phyloP scores from a whole-genome alignment of 1,284 basidiomycete species.

The Naganishia sp. region DNA sequence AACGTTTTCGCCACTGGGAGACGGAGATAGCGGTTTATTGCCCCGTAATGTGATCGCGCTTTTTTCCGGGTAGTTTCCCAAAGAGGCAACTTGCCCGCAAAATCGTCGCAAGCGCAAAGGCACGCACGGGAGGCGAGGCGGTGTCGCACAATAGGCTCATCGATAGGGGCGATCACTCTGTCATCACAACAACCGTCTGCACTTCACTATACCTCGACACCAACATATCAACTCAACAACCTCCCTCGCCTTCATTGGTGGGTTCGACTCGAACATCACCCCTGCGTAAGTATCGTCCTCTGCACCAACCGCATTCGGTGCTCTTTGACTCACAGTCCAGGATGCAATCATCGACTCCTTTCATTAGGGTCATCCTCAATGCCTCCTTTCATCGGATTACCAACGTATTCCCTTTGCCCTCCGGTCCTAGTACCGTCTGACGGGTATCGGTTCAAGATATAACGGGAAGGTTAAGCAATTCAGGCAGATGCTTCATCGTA shows the following conservation, averaged over 20 bases:
- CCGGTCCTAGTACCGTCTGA: slow-evolving; percentile 5
- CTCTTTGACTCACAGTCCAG: slow-evolving; percentile 29
- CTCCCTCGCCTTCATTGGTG: slow-evolving; percentile 27
- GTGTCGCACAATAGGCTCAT: not conserved
- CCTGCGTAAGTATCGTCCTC: slow-evolving; percentile 21
- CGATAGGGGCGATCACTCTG: not conserved
- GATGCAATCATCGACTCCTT: slow-evolving; percentile 24
- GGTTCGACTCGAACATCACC: slow-evolving; percentile 2
- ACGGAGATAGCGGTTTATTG: slow-evolving; percentile 9
- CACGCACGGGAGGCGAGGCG: slow-evolving; percentile 6
- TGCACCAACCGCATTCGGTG: slow-evolving; percentile 6
- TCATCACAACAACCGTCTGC: slow-evolving; percentile 2
- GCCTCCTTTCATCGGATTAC: slow-evolving; percentile 21
- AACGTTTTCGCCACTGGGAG: not conserved
- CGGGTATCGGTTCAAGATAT: slow-evolving; percentile 1
- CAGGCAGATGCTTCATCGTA: slow-evolving; percentile 20
- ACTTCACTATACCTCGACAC: not conserved
- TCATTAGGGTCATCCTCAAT: slow-evolving; percentile 25
- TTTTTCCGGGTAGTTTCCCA: slow-evolving; percentile 12
- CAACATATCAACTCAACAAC: not conserved
- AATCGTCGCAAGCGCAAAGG: no score
- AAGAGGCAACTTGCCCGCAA: slow-evolving; percentile 1
- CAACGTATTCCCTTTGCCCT: slow-evolving; percentile 21
- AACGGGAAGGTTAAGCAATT: not conserved
- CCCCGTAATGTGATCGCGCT: not conserved